Evolutionary conservation across 1,139 yeast species (phyloP).

Genomic region (Saccharomycopsis crataegensis): DNA sequence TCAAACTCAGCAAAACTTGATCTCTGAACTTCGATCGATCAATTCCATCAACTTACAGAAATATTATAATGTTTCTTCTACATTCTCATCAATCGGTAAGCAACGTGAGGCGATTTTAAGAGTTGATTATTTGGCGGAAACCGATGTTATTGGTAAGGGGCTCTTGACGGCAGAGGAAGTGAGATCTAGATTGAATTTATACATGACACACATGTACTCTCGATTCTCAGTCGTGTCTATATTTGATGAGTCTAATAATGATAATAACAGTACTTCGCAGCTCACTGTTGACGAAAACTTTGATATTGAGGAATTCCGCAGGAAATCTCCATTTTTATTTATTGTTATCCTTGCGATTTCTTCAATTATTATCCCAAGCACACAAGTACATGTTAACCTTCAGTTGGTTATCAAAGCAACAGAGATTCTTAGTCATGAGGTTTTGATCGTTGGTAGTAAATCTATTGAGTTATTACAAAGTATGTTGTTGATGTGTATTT

Average conservation of each 20-base stretch:
- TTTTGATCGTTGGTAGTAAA: constrained; percentile 66
- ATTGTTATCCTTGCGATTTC: constrained; percentile 59
- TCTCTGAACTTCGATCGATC: constrained; percentile 1
- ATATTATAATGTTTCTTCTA: constrained; percentile 5
- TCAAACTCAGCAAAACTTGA: constrained; percentile 4
- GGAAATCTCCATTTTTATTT: constrained; percentile 51
- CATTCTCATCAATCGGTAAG: constrained; percentile 8
- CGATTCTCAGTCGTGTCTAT: constrained; percentile 17
- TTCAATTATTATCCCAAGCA: constrained; percentile 35
- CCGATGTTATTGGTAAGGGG: constrained; percentile 28
- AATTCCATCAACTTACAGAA: constrained; percentile 4
- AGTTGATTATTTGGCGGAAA: constrained; percentile 21
- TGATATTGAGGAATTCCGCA: constrained; percentile 41
- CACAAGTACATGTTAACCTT: constrained; percentile 28
- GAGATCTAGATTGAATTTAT: constrained; percentile 25
- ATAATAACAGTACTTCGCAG: background rate
- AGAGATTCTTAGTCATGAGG: constrained; percentile 51
- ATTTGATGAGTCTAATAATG: background rate
- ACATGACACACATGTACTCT: constrained; percentile 25
- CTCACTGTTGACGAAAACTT: constrained; percentile 24
- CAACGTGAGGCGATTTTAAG: constrained; percentile 10
- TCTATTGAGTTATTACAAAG: constrained; percentile 61
- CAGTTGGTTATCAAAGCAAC: constrained; percentile 53
- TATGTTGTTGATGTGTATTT: constrained; percentile 52
- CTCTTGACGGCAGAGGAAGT: constrained; percentile 29